A percentile compares a stretch with the other conserved stretches of the same genome.
phyloP scores from a whole-genome alignment of 768 basidiomycete genomes.

The Suillus ampliporus region DNA sequence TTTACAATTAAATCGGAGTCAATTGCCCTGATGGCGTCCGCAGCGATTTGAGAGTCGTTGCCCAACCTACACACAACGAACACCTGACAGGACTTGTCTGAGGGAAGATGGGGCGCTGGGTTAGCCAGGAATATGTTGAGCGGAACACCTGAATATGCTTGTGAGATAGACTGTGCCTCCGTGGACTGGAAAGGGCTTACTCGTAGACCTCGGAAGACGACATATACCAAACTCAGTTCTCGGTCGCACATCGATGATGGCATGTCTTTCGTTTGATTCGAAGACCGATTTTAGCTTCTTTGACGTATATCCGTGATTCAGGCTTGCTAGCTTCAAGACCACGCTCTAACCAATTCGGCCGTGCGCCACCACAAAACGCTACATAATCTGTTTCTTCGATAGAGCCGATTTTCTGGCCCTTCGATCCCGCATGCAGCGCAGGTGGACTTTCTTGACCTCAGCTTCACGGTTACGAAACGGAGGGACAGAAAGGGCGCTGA shows the following conservation, averaged over 20 bases:
- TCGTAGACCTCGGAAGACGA: slow-evolving; percentile 71
- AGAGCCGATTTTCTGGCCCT: slow-evolving; percentile 45
- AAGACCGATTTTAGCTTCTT: slow-evolving; percentile 56
- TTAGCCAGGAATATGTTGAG: slow-evolving; percentile 65
- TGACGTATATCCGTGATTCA: slow-evolving; percentile 45
- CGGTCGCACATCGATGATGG: slow-evolving; percentile 82
- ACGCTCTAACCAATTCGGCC: slow-evolving; percentile 65
- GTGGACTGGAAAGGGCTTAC: slow-evolving; percentile 48
- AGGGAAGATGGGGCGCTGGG: slow-evolving; percentile 53
- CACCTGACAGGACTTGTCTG: slow-evolving; percentile 28
- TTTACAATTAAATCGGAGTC: slow-evolving; percentile 44
- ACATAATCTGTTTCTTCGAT: slow-evolving; percentile 78
- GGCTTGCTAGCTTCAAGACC: slow-evolving; percentile 53
- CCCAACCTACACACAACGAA: slow-evolving; percentile 86
- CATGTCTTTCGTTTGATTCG: slow-evolving; percentile 31
- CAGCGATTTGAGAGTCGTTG: slow-evolving; percentile 93
- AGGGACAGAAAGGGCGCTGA: slow-evolving; percentile 69
- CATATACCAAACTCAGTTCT: slow-evolving; percentile 87
- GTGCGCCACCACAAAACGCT: slow-evolving; percentile 80
- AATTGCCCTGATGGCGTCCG: slow-evolving; percentile 44
- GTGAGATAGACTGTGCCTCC: slow-evolving; percentile 9
- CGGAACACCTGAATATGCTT: slow-evolving; percentile 66
- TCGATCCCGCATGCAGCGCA: slow-evolving; percentile 78
- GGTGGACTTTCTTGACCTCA: slow-evolving; percentile 70
- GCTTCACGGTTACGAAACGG: slow-evolving; percentile 84